These are phyloP conservation scores for Borovskyia barvae DNA, from an alignment of 208 protist genomes.

Conservation along the genomic window DNA sequence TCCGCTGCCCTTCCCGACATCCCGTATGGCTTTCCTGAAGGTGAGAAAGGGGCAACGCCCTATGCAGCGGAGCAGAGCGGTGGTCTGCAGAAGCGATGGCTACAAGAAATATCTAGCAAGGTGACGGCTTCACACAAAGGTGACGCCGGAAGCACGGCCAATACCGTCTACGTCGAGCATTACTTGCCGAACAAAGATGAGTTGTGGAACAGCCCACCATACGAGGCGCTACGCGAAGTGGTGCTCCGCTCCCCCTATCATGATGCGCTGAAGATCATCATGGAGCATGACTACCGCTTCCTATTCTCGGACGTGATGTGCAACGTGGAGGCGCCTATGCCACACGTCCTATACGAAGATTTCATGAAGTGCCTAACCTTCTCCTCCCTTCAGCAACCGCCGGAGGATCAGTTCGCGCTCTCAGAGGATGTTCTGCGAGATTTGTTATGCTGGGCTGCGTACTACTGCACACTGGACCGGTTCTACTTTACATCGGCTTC, in stretches of 20 bases:
- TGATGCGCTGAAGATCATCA: constrained; percentile 61
- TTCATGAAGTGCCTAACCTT: constrained; percentile 84
- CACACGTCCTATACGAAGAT: constrained; percentile 88
- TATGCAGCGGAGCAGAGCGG: constrained; percentile 64
- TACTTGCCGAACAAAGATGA: constrained; percentile 66
- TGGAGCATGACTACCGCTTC: constrained; percentile 76
- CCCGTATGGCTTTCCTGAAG: constrained; percentile 41
- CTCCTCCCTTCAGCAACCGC: constrained; percentile 62
- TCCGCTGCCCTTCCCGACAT: constrained; percentile 30
- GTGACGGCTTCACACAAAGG: neutral
- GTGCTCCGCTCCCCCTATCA: constrained; percentile 55
- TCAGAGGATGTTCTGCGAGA: constrained; percentile 32
- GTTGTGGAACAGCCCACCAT: constrained; percentile 55
- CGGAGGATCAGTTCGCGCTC: constrained; percentile 84
- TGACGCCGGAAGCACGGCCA: neutral
- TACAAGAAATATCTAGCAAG: constrained; percentile 17
- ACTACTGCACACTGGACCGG: constrained; percentile 63
- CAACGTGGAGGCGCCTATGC: constrained; percentile 66
- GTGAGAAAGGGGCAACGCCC: neutral
- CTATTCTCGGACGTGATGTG: constrained; percentile 54
- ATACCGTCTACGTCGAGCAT: constrained; percentile 14
- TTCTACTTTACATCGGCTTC: constrained; percentile 74
- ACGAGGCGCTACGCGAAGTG: constrained; percentile 60
- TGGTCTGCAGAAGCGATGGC: constrained; percentile 46
- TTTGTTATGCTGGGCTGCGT: constrained; percentile 65